Conservation (phyloP, 768 basidiomycete species). For the Tylopilus sp. region DNA sequence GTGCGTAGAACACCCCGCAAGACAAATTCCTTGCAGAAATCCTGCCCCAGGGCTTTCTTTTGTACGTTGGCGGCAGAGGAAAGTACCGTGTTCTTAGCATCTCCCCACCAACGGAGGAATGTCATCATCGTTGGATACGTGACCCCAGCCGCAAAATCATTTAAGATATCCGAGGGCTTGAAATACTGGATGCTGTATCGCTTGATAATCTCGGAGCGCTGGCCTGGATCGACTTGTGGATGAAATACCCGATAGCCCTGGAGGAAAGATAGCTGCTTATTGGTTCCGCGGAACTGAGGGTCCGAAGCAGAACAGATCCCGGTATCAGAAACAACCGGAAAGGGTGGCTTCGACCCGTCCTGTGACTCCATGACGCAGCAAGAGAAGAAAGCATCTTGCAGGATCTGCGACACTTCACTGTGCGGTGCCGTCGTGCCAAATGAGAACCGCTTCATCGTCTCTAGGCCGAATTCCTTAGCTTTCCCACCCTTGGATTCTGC, state of each 20-base stretch:
- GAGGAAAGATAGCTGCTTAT: conserved; percentile 6
- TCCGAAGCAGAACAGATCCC: conserved; percentile 4
- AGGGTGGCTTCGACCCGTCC: conserved; percentile 1
- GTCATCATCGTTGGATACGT: conserved; percentile 3
- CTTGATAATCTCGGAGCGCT: conserved; percentile 3
- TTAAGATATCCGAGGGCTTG: conserved; percentile 5
- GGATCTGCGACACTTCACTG: conserved; percentile 27
- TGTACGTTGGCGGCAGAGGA: neutral
- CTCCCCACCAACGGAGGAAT: conserved; percentile 15
- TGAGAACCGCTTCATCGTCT: conserved; percentile 83
- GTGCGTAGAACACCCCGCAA: no score
- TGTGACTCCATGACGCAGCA: neutral
- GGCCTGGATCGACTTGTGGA: neutral
- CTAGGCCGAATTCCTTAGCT: conserved; percentile 42
- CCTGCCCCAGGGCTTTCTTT: no score
- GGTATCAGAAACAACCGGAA: conserved; percentile 13
- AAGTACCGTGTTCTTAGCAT: neutral
- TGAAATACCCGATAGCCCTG: conserved; percentile 6
- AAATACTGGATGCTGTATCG: conserved; percentile 7
- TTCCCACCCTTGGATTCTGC: neutral
- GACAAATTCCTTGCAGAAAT: no score
- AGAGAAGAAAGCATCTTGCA: conserved; percentile 16
- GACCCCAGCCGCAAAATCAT: conserved; percentile 11
- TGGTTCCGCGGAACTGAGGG: conserved; percentile 4
- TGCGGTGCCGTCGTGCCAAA: conserved; percentile 31